phyloP scores from a whole-genome alignment of 768 basidiomycete species.

The Butyriboletus loyo region DNA sequence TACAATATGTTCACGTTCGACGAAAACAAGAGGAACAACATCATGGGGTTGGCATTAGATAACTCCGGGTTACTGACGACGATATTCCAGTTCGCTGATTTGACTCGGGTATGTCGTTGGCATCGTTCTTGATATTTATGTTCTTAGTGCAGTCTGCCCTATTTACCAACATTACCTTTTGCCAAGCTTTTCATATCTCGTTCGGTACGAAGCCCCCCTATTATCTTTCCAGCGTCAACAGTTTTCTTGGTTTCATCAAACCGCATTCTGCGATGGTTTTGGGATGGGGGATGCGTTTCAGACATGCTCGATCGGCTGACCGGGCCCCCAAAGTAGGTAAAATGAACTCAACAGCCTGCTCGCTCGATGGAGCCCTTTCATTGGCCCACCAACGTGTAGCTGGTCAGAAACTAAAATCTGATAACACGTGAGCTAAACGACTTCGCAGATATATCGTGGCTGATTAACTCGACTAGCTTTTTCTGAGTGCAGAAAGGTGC shows the following conservation, averaged over 20 bases:
- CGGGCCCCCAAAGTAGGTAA: too few species aligned
- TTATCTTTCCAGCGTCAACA: not conserved
- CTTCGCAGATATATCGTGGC: too few species aligned
- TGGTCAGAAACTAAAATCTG: too few species aligned
- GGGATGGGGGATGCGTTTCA: not conserved
- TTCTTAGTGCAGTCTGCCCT: too few species aligned
- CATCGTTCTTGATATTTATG: not conserved
- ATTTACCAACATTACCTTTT: not conserved
- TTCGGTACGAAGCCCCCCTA: not conserved
- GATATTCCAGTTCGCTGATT: not conserved
- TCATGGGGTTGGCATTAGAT: not conserved
- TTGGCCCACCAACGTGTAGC: too few species aligned
- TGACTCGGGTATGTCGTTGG: not conserved
- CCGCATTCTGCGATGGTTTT: not conserved
- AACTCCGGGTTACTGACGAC: too few species aligned
- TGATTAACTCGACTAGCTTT: too few species aligned
- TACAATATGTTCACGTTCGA: constrained; percentile 10
- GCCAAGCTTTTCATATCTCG: not conserved
- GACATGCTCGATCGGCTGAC: not conserved
- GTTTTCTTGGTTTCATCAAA: not conserved
- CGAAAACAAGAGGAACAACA: constrained; percentile 2
- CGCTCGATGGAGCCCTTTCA: too few species aligned
- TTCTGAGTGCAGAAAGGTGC: too few species aligned
- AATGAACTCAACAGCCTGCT: too few species aligned
- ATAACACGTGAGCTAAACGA: too few species aligned